Evolutionary conservation across 345 rosid genomes (phyloP).

Genomic region (Brassica juncea): DNA sequence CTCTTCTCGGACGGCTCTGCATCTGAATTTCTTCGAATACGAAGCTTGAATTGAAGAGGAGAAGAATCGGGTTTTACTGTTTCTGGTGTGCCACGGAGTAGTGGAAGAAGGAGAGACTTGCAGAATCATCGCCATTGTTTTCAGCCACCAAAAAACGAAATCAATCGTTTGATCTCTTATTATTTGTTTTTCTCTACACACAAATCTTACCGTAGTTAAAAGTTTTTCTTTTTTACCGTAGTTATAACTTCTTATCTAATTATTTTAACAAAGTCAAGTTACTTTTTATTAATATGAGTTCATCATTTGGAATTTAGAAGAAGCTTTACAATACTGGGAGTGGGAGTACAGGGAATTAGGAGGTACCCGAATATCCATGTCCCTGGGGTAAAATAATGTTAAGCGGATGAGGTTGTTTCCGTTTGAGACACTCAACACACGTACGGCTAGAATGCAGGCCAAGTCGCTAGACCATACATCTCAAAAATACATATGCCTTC

Average conservation of each 20-base stretch:
- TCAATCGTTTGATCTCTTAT: neutral
- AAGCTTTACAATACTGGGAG: neutral
- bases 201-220: neutral
- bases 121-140: constrained; percentile 52
- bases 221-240: too few relatives aligned
- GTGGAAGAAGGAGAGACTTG: constrained; percentile 32
- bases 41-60: constrained; percentile 29
- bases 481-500: neutral
- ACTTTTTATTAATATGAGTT: neutral
- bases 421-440: constrained; percentile 16
- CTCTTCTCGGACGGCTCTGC: constrained; percentile 65
- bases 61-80: constrained; percentile 30
- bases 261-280: neutral
- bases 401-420: constrained; percentile 11
- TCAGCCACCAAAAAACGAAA: neutral
- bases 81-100: constrained; percentile 26
- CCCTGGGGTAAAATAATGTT: neutral
- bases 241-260: neutral
- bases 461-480: constrained; percentile 1
- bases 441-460: constrained; percentile 1
- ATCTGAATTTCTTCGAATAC: constrained; percentile 37
- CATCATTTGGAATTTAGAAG: neutral
- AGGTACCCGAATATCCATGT: neutral
- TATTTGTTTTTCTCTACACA: neutral
- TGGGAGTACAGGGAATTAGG: neutral